Evolutionary conservation across 2,329 filamentous ascomycete genomes (phyloP).

Genomic region (Fusarium foetens): DNA sequence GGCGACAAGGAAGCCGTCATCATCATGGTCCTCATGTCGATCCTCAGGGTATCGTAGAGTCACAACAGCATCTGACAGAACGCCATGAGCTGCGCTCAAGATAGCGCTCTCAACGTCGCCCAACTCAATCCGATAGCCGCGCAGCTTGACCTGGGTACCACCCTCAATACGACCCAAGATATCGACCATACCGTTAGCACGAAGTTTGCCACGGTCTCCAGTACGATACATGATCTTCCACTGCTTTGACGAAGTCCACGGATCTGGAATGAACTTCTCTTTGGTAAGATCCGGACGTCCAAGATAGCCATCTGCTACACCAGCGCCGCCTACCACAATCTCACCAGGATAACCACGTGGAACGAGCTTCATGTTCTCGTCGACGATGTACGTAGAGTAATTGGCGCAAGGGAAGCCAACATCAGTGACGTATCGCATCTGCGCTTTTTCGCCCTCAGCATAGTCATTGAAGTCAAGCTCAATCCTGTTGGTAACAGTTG

Average conservation of each 20-base stretch:
- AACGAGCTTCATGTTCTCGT: neutral
- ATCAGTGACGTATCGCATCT: slow-evolving; percentile 3
- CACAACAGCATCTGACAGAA: slow-evolving; percentile 2
- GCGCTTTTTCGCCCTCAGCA: neutral
- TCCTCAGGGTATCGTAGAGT: neutral
- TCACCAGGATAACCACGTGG: neutral
- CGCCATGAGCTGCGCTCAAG: neutral
- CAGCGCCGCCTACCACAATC: slow-evolving; percentile 10
- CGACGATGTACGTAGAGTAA: slow-evolving; percentile 1
- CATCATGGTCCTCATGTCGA: neutral
- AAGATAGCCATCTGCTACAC: slow-evolving; percentile 10
- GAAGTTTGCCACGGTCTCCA: slow-evolving; percentile 36
- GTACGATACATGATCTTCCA: slow-evolving; percentile 27
- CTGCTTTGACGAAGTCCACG: neutral
- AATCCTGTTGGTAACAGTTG: slow-evolving; percentile 2
- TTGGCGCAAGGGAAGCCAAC: slow-evolving; percentile 5
- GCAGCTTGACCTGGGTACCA: slow-evolving; percentile 59
- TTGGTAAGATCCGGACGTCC: neutral
- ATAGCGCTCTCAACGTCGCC: slow-evolving; percentile 47
- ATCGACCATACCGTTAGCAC: slow-evolving; percentile 48
- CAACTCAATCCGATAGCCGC: slow-evolving; percentile 58
- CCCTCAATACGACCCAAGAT: slow-evolving; percentile 52
- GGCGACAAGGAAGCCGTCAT: neutral
- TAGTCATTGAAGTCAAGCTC: neutral
- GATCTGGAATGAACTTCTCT: slow-evolving; percentile 7